Conservation (phyloP, 1,284 basidiomycete genomes). For the Amylostereum chailletii region DNA sequence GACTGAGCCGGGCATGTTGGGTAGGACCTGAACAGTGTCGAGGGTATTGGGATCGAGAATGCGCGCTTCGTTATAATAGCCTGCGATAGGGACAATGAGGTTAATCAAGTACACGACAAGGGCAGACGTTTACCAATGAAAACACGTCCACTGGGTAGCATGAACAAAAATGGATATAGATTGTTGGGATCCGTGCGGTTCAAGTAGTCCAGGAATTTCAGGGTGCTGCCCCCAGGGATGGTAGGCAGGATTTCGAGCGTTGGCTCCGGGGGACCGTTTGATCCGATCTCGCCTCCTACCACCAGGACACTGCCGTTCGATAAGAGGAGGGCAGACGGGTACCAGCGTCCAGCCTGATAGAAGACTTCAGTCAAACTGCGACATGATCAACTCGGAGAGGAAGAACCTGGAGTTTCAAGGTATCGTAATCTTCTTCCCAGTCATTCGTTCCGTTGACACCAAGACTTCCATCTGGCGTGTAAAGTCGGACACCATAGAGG, state of each 20-base stretch:
- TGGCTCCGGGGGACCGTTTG: constrained; percentile 54
- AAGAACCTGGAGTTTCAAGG: constrained; percentile 42
- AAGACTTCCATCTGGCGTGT: constrained; percentile 45
- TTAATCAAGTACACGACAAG: not conserved
- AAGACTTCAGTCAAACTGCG: not conserved
- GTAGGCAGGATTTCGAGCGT: constrained; percentile 53
- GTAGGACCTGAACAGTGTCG: constrained; percentile 46
- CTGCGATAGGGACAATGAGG: constrained; percentile 22
- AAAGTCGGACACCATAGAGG: constrained; percentile 60
- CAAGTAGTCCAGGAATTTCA: constrained; percentile 35
- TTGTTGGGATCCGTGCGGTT: constrained; percentile 66
- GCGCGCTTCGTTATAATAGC: constrained; percentile 75
- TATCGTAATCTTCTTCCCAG: constrained; percentile 53
- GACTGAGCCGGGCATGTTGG: constrained; percentile 69
- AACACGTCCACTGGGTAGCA: constrained; percentile 55
- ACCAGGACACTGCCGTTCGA: constrained; percentile 65
- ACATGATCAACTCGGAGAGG: too few species aligned
- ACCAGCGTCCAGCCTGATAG: constrained; percentile 57
- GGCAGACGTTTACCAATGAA: constrained; percentile 46
- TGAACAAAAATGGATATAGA: constrained; percentile 66
- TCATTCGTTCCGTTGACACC: constrained; percentile 59
- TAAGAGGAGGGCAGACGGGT: constrained; percentile 57
- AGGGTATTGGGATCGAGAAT: constrained; percentile 60
- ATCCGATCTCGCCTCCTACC: constrained; percentile 67
- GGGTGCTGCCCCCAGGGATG: constrained; percentile 32